Base-by-base conservation (phyloP, 495 filamentous ascomycete genomes). In the Penicillium antarcticum region DNA sequence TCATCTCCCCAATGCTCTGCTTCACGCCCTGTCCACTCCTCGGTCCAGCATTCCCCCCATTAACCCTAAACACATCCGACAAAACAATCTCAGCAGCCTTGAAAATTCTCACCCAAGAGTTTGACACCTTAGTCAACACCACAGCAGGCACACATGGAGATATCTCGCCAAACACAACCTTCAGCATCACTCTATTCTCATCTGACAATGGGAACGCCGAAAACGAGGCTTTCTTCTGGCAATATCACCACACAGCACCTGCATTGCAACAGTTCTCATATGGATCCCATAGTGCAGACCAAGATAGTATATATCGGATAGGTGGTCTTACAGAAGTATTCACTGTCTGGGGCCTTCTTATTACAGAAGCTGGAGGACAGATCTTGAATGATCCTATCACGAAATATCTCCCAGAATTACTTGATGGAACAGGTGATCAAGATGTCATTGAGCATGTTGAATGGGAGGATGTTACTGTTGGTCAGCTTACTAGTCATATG, bases 161-260 rank as follows among this genome's bases (percentile, higher is more conserved):
- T 4, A 44, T 57, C 16, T 53, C 53, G 11, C 48, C 52, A 17
- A 63, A 68, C 9, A 64, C 57, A 16, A 78, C 75, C 8, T 80
- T 76, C 64, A 73, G 73, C 43, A 60, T 80, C n/a, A 68, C 75
- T 24, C 51, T 83, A 2, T 81, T 80, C 66, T 80, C 75, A 18
- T 65, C 71, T 1, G 68, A 68, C 41, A 37, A 70, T 17, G 54
- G 62, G 34, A 52, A 35, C 24, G 49, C 51, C 18, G 34, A 35
- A 16, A 60, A 68, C 12, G 51, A 67, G 5, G 68, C 73, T 2
- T 40, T 75, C 23, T 68, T 78, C 57, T 74, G 35, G 42, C 34
- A 74, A 47, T 68, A 72, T 47, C 74, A 79, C 55, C 73, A 76
- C 53, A 79, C 77, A 3, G 68, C 79, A 3, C 65, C 69, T 1